Evolutionary conservation across 2,329 filamentous ascomycete genomes (phyloP), one percentile per base, ranked within the genome.

Genomic region (Dendryphion nanum): DNA sequence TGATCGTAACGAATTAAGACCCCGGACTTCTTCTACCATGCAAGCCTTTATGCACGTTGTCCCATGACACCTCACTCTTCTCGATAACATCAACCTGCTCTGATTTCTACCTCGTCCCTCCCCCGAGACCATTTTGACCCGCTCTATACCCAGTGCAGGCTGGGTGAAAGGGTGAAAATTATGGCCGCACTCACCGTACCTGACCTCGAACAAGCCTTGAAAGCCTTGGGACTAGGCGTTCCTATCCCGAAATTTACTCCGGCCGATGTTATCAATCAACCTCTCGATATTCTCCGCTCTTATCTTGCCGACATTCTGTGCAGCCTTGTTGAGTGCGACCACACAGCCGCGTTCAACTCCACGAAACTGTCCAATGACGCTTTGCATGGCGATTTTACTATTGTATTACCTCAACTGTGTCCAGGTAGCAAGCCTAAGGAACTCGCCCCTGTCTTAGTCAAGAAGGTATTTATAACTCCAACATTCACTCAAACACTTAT

Each of bases 301-400:
- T 45, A 50, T 7, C 47, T 64, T 0, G 60, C 54, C 0, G 37
- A 51, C 0, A 18, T 59, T 3, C 40, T 63, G 2, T 38, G 38
- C 5, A 30, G 20, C 1, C 32, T 57, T 2, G 17, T 48, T 1
- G 44, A 42, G 2, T 51, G 50, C 21, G 43, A 57, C 7, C 29
- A 41, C 2, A 30, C 41, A 2, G 31, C 18, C n/a, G 57, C 57
- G 0, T 60, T 51, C 36, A 51, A 37, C 3, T 53, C 56, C 0
- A 57, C 63, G 12, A 50, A 57, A 35, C 55, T 50, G 49, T 51
- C 61, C 4, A 61, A 56, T 20, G 58, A 58, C 30, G 54, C 60
- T n/a, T 50, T 40, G 34, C 51, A 55, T 16, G 58, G 61, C 2
- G 61, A 64, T 19, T 38, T 65, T 0, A 37, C 49, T 0, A 46